Evolutionary conservation across 805 yeast species (phyloP).

Genomic region (Naumovozyma baii): DNA sequence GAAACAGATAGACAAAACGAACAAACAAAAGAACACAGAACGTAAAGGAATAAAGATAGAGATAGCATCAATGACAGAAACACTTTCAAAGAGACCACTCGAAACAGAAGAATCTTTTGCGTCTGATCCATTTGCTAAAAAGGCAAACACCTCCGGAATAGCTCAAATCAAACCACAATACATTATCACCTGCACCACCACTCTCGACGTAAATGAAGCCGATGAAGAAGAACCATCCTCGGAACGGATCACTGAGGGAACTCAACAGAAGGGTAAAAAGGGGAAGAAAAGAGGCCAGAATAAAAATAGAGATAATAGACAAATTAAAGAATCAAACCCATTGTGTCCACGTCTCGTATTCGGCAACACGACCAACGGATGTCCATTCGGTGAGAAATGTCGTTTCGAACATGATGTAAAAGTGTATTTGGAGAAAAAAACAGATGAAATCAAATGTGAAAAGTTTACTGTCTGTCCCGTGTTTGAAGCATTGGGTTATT

Average conservation of each 20-base stretch:
- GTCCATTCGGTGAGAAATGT: slow-evolving; percentile 68
- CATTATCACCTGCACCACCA: slow-evolving; percentile 32
- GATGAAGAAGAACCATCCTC: slow-evolving; percentile 40
- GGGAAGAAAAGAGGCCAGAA: slow-evolving; percentile 68
- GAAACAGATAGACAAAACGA: too few relatives aligned
- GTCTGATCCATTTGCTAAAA: slow-evolving; percentile 10
- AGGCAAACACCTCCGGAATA: slow-evolving; percentile 43
- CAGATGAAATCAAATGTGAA: slow-evolving; percentile 57
- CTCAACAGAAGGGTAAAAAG: slow-evolving; percentile 34
- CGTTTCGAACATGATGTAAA: slow-evolving; percentile 67
- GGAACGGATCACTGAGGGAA: too few relatives aligned
- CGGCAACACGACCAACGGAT: slow-evolving; percentile 42
- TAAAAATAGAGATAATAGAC: slow-evolving; percentile 68
- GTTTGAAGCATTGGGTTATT: slow-evolving; percentile 67
- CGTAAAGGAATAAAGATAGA: too few relatives aligned
- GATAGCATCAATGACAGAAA: neutral
- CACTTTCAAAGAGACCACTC: too few relatives aligned
- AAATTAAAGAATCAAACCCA: slow-evolving; percentile 51
- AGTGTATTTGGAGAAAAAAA: slow-evolving; percentile 55
- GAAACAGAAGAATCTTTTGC: too few relatives aligned
- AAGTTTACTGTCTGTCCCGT: slow-evolving; percentile 58
- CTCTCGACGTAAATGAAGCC: slow-evolving; percentile 17
- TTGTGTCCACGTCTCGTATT: slow-evolving; percentile 44
- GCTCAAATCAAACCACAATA: slow-evolving; percentile 73
- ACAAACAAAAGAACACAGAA: too few relatives aligned